Evolutionary conservation across 768 basidiomycete genomes (phyloP).

Genomic region (Mrakia blollopis): DNA sequence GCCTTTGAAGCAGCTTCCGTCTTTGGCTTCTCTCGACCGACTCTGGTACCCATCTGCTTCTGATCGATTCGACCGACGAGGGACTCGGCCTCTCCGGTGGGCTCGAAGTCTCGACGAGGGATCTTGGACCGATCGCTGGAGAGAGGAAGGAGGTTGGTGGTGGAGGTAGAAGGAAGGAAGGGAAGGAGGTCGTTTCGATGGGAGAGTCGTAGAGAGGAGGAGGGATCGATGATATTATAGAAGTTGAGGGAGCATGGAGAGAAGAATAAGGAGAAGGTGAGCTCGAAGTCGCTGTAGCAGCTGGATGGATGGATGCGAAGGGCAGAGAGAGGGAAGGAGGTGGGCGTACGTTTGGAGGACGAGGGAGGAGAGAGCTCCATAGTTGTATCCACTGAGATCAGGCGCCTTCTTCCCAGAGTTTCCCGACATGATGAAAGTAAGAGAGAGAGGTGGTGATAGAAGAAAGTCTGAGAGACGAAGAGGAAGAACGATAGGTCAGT

Average conservation of each 20-base stretch:
- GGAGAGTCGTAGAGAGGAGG: neutral
- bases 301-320: neutral
- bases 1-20: slow-evolving; percentile 13
- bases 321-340: neutral
- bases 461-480: neutral
- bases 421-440: slow-evolving; percentile 40
- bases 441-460: neutral
- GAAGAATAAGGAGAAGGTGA: neutral
- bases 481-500: neutral
- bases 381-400: slow-evolving; percentile 89
- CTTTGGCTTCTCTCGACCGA: slow-evolving; percentile 64
- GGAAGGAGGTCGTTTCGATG: neutral
- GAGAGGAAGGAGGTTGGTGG: neutral
- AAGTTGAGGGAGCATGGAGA: neutral
- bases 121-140: slow-evolving; percentile 30
- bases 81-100: slow-evolving; percentile 91
- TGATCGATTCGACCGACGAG: slow-evolving; percentile 85
- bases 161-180: neutral
- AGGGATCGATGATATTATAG: neutral
- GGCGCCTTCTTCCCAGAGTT: slow-evolving; percentile 50
- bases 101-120: slow-evolving; percentile 71
- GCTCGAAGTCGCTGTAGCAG: neutral
- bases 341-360: slow-evolving; percentile 70
- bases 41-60: slow-evolving; percentile 89
- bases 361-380: slow-evolving; percentile 87